A percentile compares a stretch with the other conserved stretches of the same genome.
These are phyloP conservation scores for Termitomyces sp. DNA, from an alignment of 768 basidiomycete genomes.

Conservation along the genomic window DNA sequence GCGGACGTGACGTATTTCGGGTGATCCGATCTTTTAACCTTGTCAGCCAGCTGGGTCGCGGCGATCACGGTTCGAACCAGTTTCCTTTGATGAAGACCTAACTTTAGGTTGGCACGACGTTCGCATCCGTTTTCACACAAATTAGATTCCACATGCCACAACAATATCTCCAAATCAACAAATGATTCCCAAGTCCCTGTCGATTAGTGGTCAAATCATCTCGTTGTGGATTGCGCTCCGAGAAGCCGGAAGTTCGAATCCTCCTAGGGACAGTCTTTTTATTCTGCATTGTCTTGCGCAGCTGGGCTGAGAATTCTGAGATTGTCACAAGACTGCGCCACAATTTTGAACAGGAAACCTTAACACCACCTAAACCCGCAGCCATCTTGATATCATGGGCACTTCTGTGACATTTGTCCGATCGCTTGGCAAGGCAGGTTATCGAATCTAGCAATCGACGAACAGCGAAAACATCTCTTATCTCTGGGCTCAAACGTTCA, in stretches of 20 bases:
- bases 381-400: neutral
- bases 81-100: too few species aligned
- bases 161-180: too few species aligned
- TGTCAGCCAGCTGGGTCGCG: too few species aligned
- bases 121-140: too few species aligned
- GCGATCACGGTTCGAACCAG: too few species aligned
- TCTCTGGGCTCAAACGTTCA: neutral
- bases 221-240: conserved; percentile 17
- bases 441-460: neutral
- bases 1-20: neutral
- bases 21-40: neutral
- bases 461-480: conserved; percentile 4
- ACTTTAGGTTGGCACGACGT: too few species aligned
- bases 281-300: neutral
- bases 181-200: conserved; percentile 5
- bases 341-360: neutral
- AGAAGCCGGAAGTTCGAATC: conserved; percentile 25
- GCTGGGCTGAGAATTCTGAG: neutral
- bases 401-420: neutral
- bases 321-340: conserved; percentile 1
- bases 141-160: too few species aligned
- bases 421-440: neutral
- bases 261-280: conserved; percentile 18
- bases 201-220: conserved; percentile 19
- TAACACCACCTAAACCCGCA: neutral